Evolutionary conservation across 2,329 filamentous ascomycete species (phyloP), one percentile per base, ranked within the genome.

Genomic region (Colletotrichum tanaceti): DNA sequence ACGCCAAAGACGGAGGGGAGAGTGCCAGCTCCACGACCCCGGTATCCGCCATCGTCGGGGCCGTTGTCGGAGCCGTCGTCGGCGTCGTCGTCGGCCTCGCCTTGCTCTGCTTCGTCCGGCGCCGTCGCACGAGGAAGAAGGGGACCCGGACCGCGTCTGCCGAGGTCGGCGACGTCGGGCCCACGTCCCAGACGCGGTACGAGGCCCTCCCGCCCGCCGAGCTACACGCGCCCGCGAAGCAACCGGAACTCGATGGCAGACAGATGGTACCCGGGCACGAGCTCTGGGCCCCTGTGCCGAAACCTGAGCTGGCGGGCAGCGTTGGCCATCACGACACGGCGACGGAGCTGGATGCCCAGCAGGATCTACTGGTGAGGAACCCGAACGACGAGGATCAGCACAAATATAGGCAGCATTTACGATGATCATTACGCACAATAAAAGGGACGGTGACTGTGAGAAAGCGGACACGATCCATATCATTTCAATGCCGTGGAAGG

Each of bases 341-440:
- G 24, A 63, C 58, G 20, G 63, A 66, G 49, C 38, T 66, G 1
- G 58, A 66, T 7, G 50, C 43, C 22, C 63, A 57, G 6, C 43
- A 41, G 6, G 14, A 32, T 4, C 22, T 49, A 14, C 14, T 39
- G 18, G 46, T 50, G 35, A 55, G 24, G 3, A 18, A n/a, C n/a
- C n/a, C n/a, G n/a, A n/a, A 5, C 24, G 13, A 3, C 14, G 28
- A 47, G 3, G 47, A 62, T 11, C 22, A 16, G 6, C 20, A 22
- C 38, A 55, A 55, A 55, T 43, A 24, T 4, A 55, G 53, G n/a
- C n/a, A 1, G 22, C 16, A 43, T 22, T 3, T 55, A 24, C 20
- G 13, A 43, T 55, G 28, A 9, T n/a, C n/a, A n/a, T n/a, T 46
- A 32, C 28, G 28, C 28, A 9, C 28, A 32, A 32, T 32, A 10